Evolutionary conservation across 768 basidiomycete species (phyloP).

Genomic region (Mycena crocata): DNA sequence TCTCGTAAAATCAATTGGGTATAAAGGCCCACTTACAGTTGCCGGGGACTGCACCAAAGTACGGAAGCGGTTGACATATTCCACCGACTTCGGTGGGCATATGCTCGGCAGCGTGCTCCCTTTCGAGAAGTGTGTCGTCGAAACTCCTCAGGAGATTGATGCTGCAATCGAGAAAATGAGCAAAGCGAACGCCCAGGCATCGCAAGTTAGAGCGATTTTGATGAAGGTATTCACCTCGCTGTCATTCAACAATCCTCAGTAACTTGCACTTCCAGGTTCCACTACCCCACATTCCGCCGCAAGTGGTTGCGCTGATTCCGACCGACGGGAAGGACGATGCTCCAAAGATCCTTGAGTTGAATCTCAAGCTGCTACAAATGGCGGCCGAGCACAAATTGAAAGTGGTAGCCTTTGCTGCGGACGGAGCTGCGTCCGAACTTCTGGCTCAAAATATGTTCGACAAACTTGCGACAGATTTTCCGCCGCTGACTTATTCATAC

Average conservation of each 20-base stretch:
- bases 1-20: slow-evolving; percentile 31
- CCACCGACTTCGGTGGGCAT: not conserved
- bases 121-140: not conserved
- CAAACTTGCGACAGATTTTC: slow-evolving; percentile 3
- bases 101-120: not conserved
- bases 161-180: slow-evolving; percentile 29
- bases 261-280: too few relatives aligned
- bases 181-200: slow-evolving; percentile 36
- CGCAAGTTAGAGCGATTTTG: slow-evolving; percentile 42
- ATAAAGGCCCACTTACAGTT: slow-evolving; percentile 29
- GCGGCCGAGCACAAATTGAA: slow-evolving; percentile 29
- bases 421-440: slow-evolving; percentile 40
- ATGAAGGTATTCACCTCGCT: too few relatives aligned
- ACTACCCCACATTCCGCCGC: slow-evolving; percentile 35
- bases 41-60: not conserved
- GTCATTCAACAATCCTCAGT: too few relatives aligned
- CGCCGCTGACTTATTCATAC: slow-evolving; percentile 35
- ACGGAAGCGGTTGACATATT: not conserved
- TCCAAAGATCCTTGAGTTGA: slow-evolving; percentile 33
- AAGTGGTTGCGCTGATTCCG: slow-evolving; percentile 39
- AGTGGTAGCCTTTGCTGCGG: slow-evolving; percentile 34
- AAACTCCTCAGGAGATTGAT: not conserved
- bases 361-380: slow-evolving; percentile 37
- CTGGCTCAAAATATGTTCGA: slow-evolving; percentile 39
- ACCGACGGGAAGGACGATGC: slow-evolving; percentile 41